phyloP scores from a whole-genome alignment of 129 eudicot species.

The Chrysanthemum seticuspe region DNA sequence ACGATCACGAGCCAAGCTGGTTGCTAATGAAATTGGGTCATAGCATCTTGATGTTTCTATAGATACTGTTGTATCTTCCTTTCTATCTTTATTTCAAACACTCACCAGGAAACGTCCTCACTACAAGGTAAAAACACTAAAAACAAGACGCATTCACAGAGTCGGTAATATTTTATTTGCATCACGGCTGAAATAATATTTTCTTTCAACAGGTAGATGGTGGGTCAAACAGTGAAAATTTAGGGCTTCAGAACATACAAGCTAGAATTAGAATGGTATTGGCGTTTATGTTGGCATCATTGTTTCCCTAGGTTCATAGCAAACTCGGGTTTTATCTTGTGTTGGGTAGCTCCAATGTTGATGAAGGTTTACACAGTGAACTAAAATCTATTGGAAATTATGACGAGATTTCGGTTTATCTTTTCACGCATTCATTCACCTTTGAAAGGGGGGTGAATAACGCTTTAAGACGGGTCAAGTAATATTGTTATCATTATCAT shows the following conservation, averaged over 20 bases:
- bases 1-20: no score
- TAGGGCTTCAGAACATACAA: conserved; percentile 95
- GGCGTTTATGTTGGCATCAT: conserved; percentile 96
- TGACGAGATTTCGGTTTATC: no score
- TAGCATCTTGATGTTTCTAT: conserved; percentile 94
- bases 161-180: no score
- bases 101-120: conserved; percentile 88
- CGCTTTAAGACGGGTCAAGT: no score
- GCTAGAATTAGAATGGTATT: conserved; percentile 97
- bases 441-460: no score
- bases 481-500: no score
- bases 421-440: no score
- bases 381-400: no score
- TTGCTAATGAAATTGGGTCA: conserved; percentile 64
- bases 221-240: conserved; percentile 86
- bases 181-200: not conserved
- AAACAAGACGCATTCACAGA: not conserved
- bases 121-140: conserved; percentile 58
- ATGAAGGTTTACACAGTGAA: conserved; percentile 95
- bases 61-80: conserved; percentile 75
- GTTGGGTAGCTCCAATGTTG: conserved; percentile 97
- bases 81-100: conserved; percentile 76
- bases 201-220: conserved; percentile 73
- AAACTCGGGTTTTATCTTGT: conserved; percentile 96
- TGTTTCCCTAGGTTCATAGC: conserved; percentile 95